A percentile compares a stretch with the other conserved stretches of the same genome.
phyloP scores from a whole-genome alignment of 106 monocot genomes.

The Dendrobium officinale region DNA sequence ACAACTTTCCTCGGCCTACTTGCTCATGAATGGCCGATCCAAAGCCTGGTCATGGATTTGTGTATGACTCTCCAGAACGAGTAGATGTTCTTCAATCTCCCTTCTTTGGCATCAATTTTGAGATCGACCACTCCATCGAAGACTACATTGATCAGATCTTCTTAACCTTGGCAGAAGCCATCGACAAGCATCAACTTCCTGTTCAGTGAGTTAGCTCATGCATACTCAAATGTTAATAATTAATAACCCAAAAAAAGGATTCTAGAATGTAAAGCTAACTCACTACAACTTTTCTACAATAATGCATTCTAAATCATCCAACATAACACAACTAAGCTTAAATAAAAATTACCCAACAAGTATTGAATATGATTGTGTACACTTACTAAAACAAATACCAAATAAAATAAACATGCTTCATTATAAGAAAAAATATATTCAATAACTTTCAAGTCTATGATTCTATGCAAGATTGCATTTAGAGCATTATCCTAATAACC shows the following conservation, averaged over 20 bases:
- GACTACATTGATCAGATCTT: no score
- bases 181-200: no score
- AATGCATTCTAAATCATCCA: neutral
- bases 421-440: neutral
- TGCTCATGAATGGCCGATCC: no score
- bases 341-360: neutral
- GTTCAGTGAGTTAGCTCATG: no score
- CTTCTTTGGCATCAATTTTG: no score
- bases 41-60: no score
- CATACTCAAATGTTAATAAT: no score
- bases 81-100: no score
- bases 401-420: neutral
- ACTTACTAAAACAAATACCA: neutral
- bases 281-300: neutral
- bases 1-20: no score
- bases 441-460: neutral
- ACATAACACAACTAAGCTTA: neutral
- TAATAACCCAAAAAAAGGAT: neutral
- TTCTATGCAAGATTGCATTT: neutral
- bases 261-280: neutral
- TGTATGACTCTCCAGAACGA: no score
- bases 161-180: no score
- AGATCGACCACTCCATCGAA: no score
- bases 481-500: neutral
- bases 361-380: neutral